phyloP scores from a whole-genome alignment of 768 basidiomycete genomes.

The Candolleomyces aberdarensis region DNA sequence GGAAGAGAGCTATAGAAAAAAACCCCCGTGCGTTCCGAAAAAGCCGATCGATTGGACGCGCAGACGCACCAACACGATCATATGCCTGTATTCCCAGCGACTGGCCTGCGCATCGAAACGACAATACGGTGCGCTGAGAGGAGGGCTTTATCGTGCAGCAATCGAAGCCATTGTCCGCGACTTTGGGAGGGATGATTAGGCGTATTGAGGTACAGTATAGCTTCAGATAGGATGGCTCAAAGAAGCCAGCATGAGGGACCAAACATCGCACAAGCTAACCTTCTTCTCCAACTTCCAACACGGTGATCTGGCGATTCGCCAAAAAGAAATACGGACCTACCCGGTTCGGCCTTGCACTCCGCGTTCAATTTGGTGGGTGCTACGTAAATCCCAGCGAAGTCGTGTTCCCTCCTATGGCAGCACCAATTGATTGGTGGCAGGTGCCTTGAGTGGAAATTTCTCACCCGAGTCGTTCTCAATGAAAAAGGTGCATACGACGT shows the following conservation, averaged over 20 bases:
- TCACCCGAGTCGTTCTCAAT: constrained; percentile 34
- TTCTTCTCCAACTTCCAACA: not conserved
- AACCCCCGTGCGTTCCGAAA: constrained; percentile 5
- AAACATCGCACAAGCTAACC: constrained; percentile 7
- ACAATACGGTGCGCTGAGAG: not conserved
- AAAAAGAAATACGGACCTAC: constrained; percentile 30
- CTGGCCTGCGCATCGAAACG: not conserved
- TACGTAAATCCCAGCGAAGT: constrained; percentile 44
- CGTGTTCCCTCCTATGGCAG: constrained; percentile 10
- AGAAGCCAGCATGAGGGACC: not conserved
- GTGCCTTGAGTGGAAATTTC: constrained; percentile 39
- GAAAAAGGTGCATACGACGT: constrained; percentile 24
- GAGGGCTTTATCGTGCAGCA: too few species aligned
- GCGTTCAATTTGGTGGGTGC: constrained; percentile 12
- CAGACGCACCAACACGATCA: not conserved
- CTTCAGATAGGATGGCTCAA: not conserved
- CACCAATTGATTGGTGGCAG: constrained; percentile 33
- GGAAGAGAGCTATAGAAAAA: not conserved
- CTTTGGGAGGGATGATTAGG: not conserved
- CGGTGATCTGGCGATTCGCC: constrained; percentile 25
- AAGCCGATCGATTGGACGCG: constrained; percentile 4
- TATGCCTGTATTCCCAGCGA: too few species aligned
- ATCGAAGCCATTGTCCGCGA: not conserved
- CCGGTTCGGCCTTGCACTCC: constrained; percentile 39
- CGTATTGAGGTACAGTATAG: not conserved